These are phyloP conservation scores for Podila clonocystis DNA, from an alignment of 192 early-diverging fungal species.

Conservation along the genomic window DNA sequence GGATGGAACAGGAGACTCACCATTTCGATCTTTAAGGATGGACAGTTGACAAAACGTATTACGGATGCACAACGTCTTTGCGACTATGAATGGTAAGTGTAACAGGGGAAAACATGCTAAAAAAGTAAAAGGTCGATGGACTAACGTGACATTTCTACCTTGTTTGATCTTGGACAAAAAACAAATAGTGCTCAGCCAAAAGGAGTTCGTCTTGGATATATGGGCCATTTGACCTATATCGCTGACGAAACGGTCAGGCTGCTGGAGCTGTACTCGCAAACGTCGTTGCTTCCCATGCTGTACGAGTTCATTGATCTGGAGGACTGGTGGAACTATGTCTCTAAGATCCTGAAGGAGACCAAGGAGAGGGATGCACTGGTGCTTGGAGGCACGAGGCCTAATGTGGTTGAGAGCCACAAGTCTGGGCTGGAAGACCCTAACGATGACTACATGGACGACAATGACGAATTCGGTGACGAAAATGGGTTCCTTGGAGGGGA, in stretches of 20 bases:
- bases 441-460: constrained; percentile 69
- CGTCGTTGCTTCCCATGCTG: constrained; percentile 28
- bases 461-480: constrained; percentile 59
- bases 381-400: constrained; percentile 62
- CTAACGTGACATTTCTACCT: not conserved
- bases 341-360: constrained; percentile 56
- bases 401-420: constrained; percentile 52
- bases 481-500: constrained; percentile 65
- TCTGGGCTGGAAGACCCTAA: constrained; percentile 52
- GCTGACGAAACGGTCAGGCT: constrained; percentile 95
- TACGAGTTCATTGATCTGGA: constrained; percentile 59
- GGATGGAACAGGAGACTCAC: constrained; percentile 49
- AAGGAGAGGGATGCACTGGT: constrained; percentile 55
- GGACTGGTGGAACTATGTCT: constrained; percentile 65
- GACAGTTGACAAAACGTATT: constrained; percentile 85
- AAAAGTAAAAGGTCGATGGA: not conserved
- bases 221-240: constrained; percentile 99
- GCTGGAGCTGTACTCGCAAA: constrained; percentile 71
- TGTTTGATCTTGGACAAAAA: not conserved
- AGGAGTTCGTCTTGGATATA: constrained; percentile 93
- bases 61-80: constrained; percentile 85
- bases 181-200: constrained; percentile 80
- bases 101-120: not conserved
- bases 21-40: constrained; percentile 85
- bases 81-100: constrained; percentile 79